Base-by-base conservation (phyloP, 441 rosid genomes). In the Mallotus japonicus region DNA sequence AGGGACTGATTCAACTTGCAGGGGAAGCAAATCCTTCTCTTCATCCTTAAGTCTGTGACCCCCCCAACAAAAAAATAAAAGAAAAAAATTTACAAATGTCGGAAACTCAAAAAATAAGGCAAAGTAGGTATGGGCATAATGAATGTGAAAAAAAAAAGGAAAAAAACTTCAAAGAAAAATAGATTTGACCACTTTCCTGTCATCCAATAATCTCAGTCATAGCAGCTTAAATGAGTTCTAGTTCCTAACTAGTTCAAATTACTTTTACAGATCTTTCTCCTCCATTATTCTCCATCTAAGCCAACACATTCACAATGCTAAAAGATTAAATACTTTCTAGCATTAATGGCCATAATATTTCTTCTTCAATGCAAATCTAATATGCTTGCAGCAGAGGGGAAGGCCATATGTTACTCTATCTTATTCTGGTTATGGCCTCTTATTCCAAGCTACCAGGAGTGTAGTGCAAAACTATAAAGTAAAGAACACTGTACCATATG, bases 11-110 rank as follows among this genome's bases (percentile, higher is more conserved):
- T 70, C 65, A 22, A 70, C 64, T 58, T 70, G 65, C 15, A 24
- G n/a, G 1, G 73, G 73, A 46, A 70, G 73, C 5, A 57, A 56
- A 60, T 70, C 22, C 34, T 70, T 49, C 34, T 22, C 73, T 22
- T 57, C 57, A 59, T 58, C n/a, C 28, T 46, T 47, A 0, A 58
- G 12, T 16, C 57, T 59, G 28, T 60, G 10, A 22, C 2, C 1
- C 61, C 56, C 57, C 28, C n/a, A n/a, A n/a, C n/a, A 37, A 42
- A 14, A 62, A 40, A 42, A 62, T 0, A 37, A 22, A 14, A 62
- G 17, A 42, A 62, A 3, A 1, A 40, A 7, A 28, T 32, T 28
- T 14, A 28, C 9, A 28, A 60, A 28, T 60, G 32, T 15, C 60
- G 19, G 3, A 44, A 44, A 44, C 49, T 10, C 49, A 44, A 56